Conservation (phyloP, 2,329 filamentous ascomycete species). For the Aureobasidium melanogenum region DNA sequence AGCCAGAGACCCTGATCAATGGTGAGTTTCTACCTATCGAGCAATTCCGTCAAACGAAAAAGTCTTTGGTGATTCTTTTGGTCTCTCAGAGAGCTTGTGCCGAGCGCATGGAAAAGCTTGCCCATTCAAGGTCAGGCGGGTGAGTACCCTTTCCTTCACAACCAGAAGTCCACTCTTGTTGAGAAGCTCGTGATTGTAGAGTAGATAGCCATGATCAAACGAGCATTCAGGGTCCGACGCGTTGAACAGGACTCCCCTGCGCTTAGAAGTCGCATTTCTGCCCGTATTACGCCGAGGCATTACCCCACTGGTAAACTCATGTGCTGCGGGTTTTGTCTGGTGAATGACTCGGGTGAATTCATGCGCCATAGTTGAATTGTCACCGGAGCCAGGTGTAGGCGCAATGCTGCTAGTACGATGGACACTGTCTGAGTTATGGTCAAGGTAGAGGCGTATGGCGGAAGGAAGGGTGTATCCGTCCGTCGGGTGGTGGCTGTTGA, state of each 20-base stretch:
- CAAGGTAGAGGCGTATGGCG: neutral
- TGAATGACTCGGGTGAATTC: neutral
- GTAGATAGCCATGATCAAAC: neutral
- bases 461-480: neutral
- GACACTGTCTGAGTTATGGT: neutral
- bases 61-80: neutral
- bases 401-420: neutral
- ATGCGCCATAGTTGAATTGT: neutral
- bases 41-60: neutral
- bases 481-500: neutral
- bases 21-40: neutral
- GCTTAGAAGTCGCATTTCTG: neutral
- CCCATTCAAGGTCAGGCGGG: too few relatives aligned
- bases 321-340: neutral
- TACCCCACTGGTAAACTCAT: neutral
- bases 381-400: neutral
- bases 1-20: neutral
- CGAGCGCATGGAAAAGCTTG: neutral
- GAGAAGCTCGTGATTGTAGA: neutral
- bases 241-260: neutral
- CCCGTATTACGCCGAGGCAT: slow-evolving; percentile 3
- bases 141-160: neutral
- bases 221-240: neutral
- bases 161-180: neutral
- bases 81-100: too few relatives aligned